These are phyloP conservation scores for Candida dendrica DNA, from an alignment of 805 yeast species.

Conservation along the genomic window DNA sequence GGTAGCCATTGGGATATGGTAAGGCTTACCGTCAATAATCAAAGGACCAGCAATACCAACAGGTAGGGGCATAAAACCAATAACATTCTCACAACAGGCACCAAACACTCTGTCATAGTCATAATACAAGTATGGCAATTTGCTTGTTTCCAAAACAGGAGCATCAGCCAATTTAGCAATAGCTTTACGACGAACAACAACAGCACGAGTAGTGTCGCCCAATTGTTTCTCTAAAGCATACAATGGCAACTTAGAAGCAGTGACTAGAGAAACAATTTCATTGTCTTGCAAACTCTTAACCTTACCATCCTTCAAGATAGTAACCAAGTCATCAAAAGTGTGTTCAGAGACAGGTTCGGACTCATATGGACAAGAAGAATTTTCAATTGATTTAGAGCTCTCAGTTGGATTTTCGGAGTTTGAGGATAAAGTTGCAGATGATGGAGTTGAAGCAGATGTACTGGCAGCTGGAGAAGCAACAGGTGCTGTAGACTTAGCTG, in stretches of 20 bases:
- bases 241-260: constrained; percentile 74
- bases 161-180: constrained; percentile 78
- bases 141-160: constrained; percentile 63
- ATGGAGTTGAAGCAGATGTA: constrained; percentile 13
- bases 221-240: constrained; percentile 93
- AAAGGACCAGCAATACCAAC: constrained; percentile 98
- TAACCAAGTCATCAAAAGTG: constrained; percentile 58
- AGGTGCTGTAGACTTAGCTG: not conserved
- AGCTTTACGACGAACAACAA: constrained; percentile 86
- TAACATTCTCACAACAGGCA: constrained; percentile 98
- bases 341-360: constrained; percentile 25
- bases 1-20: constrained; percentile 97
- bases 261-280: constrained; percentile 67
- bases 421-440: constrained; percentile 2
- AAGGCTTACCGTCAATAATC: constrained; percentile 80
- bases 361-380: constrained; percentile 26
- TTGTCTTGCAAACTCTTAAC: constrained; percentile 59
- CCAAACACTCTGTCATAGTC: constrained; percentile 96
- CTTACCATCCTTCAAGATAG: constrained; percentile 62
- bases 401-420: not conserved
- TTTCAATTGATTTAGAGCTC: constrained; percentile 15
- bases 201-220: constrained; percentile 87
- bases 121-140: constrained; percentile 74
- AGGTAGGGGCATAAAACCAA: constrained; percentile 94
- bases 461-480: too few relatives aligned